These are phyloP conservation scores for Saxophila tyrrhenica DNA, from an alignment of 495 filamentous ascomycete genomes.

Conservation along the genomic window DNA sequence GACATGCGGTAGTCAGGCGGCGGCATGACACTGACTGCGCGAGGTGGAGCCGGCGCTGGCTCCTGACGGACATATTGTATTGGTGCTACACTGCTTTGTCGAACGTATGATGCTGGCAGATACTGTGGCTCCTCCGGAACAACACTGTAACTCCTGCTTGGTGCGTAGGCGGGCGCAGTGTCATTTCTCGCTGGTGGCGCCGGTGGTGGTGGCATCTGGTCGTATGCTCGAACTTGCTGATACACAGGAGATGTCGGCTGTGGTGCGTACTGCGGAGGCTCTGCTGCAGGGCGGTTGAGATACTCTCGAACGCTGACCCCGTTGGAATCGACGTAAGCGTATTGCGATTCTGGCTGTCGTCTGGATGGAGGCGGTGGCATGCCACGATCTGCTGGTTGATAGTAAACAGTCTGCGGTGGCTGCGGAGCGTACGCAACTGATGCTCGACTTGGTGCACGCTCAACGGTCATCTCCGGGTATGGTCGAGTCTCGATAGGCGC, in stretches of 20 bases:
- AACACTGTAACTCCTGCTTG: constrained; percentile 10
- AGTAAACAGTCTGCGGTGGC: background rate
- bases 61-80: constrained; percentile 14
- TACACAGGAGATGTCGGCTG: constrained; percentile 15
- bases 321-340: constrained; percentile 15
- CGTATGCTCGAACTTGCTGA: constrained; percentile 4
- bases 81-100: constrained; percentile 16
- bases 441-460: background rate
- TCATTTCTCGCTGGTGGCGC: background rate
- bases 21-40: constrained; percentile 17
- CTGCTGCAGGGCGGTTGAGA: constrained; percentile 2
- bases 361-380: background rate
- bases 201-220: constrained; percentile 4
- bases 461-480: background rate
- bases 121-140: constrained; percentile 7
- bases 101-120: constrained; percentile 1
- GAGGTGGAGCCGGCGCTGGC: constrained; percentile 4
- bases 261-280: background rate
- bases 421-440: background rate
- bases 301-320: constrained; percentile 5
- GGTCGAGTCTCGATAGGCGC: constrained; percentile 18
- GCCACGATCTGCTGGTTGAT: background rate
- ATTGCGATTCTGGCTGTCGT: constrained; percentile 20
- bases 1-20: background rate
- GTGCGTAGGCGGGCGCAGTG: constrained; percentile 6